Evolutionary conservation across 306 rosid genomes (phyloP).

Genomic region (barrel medic (Medicago truncatula)): MtrunA17r5.0-ANR NC_053046.1:44677001-44677500

Average conservation of each 20-base stretch:
- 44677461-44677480: constrained; percentile 18
- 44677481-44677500: constrained; percentile 21
- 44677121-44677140: background rate
- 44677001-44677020: background rate
- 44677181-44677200: background rate
- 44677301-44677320: background rate
- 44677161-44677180: background rate
- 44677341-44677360: constrained; percentile 13
- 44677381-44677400: constrained; percentile 4
- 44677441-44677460: constrained; percentile 6
- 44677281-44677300: background rate
- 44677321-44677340: constrained; percentile 28
- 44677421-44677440: background rate
- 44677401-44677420: constrained; percentile 1
- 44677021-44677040: background rate
- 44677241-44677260: background rate
- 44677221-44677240: constrained; percentile 1
- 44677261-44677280: background rate
- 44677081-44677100: background rate
- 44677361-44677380: constrained; percentile 31
- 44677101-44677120: background rate
- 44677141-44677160: background rate
- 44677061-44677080: background rate
- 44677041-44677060: background rate
- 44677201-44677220: background rate